Percentiles rank a stretch among this genome's conserved stretches.
Evolutionary conservation across 2,329 filamentous ascomycete genomes (phyloP).

Genomic region (Phialemonium atrogriseum): DNA sequence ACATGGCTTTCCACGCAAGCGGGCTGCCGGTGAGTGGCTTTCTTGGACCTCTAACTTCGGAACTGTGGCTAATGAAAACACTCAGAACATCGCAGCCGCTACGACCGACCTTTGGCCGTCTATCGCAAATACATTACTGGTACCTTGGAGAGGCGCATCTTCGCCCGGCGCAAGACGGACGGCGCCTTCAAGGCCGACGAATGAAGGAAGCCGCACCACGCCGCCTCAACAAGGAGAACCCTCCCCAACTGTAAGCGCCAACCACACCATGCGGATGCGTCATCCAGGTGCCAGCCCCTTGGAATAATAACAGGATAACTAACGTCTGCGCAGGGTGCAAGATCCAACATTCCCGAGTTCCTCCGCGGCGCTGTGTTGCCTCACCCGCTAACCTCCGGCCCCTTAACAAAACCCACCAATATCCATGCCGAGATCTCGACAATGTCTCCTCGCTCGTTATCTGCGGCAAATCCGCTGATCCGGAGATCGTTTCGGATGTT

Average conservation of each 20-base stretch:
- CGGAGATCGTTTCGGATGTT: conserved; percentile 14
- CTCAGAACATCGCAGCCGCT: conserved; percentile 34
- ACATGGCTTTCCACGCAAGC: conserved; percentile 20
- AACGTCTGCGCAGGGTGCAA: conserved; percentile 5
- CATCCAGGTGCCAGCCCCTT: not conserved
- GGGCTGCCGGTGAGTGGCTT: conserved; percentile 17
- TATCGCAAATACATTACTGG: conserved; percentile 29
- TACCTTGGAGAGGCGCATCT: conserved; percentile 23
- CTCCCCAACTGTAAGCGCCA: conserved; percentile 2
- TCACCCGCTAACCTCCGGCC: too few relatives aligned
- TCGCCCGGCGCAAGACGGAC: too few relatives aligned
- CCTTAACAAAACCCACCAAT: conserved; percentile 10
- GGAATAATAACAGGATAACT: not conserved
- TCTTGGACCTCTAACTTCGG: not conserved
- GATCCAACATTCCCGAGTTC: conserved; percentile 24
- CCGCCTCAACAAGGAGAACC: conserved; percentile 1
- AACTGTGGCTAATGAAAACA: not conserved
- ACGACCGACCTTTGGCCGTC: conserved; percentile 38
- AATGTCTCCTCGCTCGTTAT: conserved; percentile 12
- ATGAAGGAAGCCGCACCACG: conserved; percentile 3
- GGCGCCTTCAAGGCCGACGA: conserved; percentile 3
- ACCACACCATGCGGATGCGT: conserved; percentile 1
- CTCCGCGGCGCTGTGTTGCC: conserved; percentile 16
- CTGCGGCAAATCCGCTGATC: conserved; percentile 16
- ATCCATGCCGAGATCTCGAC: conserved; percentile 13